Percentiles rank a stretch among this genome's conserved stretches.
phyloP scores from a whole-genome alignment of 805 yeast species.

The Candida tammaniensis region DNA sequence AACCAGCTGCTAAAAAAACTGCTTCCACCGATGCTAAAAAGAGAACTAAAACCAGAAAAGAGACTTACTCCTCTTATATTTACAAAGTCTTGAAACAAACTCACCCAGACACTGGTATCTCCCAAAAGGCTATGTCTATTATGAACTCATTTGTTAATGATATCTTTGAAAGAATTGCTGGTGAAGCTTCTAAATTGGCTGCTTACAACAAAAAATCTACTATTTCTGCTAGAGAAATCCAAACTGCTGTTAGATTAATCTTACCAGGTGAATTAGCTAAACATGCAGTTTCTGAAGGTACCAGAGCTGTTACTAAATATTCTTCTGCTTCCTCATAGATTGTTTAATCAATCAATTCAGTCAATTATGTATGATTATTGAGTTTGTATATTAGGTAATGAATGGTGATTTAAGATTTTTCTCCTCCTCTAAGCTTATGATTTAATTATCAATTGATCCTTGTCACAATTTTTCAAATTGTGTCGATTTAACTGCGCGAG shows the following conservation, averaged over 20 bases:
- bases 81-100: conserved; percentile 98
- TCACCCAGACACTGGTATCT: conserved; percentile 99
- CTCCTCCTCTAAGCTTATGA: too few relatives aligned
- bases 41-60: conserved; percentile 95
- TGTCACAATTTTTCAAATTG: too few relatives aligned
- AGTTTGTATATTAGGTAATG: conserved; percentile 10
- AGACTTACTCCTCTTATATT: conserved; percentile 96
- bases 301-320: conserved; percentile 96
- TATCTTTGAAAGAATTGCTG: conserved; percentile 96
- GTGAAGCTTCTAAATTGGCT: conserved; percentile 97
- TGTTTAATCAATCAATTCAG: conserved; percentile 4
- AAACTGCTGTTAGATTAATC: conserved; percentile 97
- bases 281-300: conserved; percentile 98
- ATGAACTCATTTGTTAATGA: conserved; percentile 98
- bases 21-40: conserved; percentile 78
- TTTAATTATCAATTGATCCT: too few relatives aligned
- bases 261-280: conserved; percentile 98
- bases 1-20: conserved; percentile 86
- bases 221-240: conserved; percentile 97
- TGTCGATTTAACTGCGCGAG: too few relatives aligned
- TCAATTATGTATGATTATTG: conserved; percentile 9
- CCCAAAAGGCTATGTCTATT: conserved; percentile 98
- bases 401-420: conserved; percentile 9
- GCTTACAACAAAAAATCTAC: conserved; percentile 98
- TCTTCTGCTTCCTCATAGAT: conserved; percentile 57